Percentiles rank a stretch among this genome's conserved stretches.
These are phyloP conservation scores for Xylariaceae sp. DNA, from an alignment of 2,329 filamentous ascomycete genomes.

Conservation along the genomic window DNA sequence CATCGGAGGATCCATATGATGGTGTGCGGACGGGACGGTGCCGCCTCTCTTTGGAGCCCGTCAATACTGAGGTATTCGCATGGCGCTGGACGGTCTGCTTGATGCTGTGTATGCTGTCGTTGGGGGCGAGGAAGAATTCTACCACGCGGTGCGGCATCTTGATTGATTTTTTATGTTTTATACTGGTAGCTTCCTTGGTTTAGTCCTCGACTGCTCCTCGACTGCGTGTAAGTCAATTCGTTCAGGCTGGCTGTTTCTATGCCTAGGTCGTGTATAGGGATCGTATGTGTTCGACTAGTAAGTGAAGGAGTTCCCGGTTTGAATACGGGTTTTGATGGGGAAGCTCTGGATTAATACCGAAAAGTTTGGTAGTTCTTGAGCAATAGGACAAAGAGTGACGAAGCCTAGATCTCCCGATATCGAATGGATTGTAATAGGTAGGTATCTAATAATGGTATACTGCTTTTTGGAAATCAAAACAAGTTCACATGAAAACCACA, in stretches of 20 bases:
- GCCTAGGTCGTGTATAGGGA: too few relatives aligned
- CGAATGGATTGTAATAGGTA: too few relatives aligned
- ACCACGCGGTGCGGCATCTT: conserved; percentile 54
- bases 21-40: conserved; percentile 32
- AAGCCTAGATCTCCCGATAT: too few relatives aligned
- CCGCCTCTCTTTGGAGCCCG: conserved; percentile 19
- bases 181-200: neutral
- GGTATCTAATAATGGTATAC: too few relatives aligned
- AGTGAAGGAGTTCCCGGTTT: too few relatives aligned
- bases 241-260: neutral
- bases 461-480: too few relatives aligned
- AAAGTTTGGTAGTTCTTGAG: too few relatives aligned
- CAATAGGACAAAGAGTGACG: too few relatives aligned
- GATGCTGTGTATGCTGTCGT: conserved; percentile 48
- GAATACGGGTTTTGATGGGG: too few relatives aligned
- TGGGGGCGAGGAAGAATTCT: conserved; percentile 53
- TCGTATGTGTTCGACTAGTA: neutral
- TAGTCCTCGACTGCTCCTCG: neutral
- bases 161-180: conserved; percentile 1
- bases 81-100: conserved; percentile 36
- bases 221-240: neutral
- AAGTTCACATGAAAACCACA: too few relatives aligned
- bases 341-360: too few relatives aligned
- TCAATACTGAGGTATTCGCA: conserved; percentile 29
- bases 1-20: conserved; percentile 35